Base-by-base conservation (phyloP, 225 moss, liverwort and hornwort species). In the Physcomitrellopsis africana region DNA sequence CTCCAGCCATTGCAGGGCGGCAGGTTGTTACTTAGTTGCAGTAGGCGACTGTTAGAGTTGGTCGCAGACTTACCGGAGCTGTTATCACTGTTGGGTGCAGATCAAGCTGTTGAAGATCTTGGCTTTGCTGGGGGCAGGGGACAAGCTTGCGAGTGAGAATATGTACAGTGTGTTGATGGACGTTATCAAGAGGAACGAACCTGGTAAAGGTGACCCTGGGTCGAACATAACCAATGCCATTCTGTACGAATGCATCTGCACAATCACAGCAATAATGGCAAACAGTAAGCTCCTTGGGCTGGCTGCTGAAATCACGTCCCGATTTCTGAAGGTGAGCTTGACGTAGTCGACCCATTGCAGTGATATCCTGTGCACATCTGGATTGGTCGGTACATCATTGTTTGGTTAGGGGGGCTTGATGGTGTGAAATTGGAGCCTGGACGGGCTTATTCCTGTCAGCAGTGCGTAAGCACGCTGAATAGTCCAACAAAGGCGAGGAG, bases 91-190 rank as follows among this genome's bases (percentile, higher is more conserved):
- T 63, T 81, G 82, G 59, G 4, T 92, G 87, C 93, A 96, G 95
- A 99, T 99, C 83, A 99, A 93, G 86, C 61, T 99, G 42, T 82
- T 99, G 82, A 99, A 95, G 63, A 92, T 99, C 19, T 76, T 99
- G 85, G 99, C 92, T 49, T 80, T 95, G 81, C 86, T 95, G 71
- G 99, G 99, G 70, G 88, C 85, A 67, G 92, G 93, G 24, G 99
- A 99, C 80, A 88, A 86, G 73, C 20, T 69, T 3, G 87, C 84
- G 47, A 97, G 94, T 76, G 92, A 99, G 69, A 86, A 86, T 65
- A 99, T 99, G 92, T 99, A 93, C 60, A 90, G 77, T 81, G 99
- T 95, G 77, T 81, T 99, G 67, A 57, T 71, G 59, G 99, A 95
- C 58, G 94, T 99, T 56, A 73, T 99, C 14, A 90, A 82, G 77